Evolutionary conservation across 208 protist genomes (phyloP), one percentile per base, ranked within the genome.

Genomic region (Wallacemonas sp.): DNA sequence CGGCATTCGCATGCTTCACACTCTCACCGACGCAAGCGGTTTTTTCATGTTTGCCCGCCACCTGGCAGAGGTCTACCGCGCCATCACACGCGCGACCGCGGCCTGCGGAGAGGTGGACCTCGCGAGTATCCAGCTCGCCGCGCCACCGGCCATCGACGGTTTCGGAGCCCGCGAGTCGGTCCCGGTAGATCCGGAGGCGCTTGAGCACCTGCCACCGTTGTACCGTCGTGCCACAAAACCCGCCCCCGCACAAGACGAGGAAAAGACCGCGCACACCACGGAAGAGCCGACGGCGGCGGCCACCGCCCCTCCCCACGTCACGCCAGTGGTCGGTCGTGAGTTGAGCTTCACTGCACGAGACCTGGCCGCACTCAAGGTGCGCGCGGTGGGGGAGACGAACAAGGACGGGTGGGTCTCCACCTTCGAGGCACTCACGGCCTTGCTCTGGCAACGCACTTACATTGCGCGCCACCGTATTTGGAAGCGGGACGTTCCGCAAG

Each of bases 391-490:
- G 39, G 2, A 27, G 32, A 17, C 6, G 15, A 24, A 55, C 24
- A 57, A 39, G 13, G 42, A 32, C 1, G 36, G 52, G 12, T 58
- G 54, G 61, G 63, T 68, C 29, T 68, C 68, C 17, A 45, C 48
- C 22, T 76, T 80, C 41, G 63, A 76, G 42, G 52, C 57, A 0
- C 22, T 70, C 34, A 64, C 34, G 24, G 69, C 65, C 4, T 63
- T 76, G 15, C 46, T 75, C 13, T 74, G 57, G 45, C 52, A 66
- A 48, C 42, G 53, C n/a, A 59, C 64, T 9, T 73, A 76, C 63
- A 24, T 32, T 4, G 52, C 66, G 12, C 61, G 58, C 4, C 57
- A 42, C n/a, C 33, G 13, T 5, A 29, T 60, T 24, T 50, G 3
- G 1, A 2, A 1, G 22, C 8, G 48, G 5, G 34, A 6, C 13